Conservation (phyloP, 352 stramenopile genomes). For the Pythium aquatile region DNA sequence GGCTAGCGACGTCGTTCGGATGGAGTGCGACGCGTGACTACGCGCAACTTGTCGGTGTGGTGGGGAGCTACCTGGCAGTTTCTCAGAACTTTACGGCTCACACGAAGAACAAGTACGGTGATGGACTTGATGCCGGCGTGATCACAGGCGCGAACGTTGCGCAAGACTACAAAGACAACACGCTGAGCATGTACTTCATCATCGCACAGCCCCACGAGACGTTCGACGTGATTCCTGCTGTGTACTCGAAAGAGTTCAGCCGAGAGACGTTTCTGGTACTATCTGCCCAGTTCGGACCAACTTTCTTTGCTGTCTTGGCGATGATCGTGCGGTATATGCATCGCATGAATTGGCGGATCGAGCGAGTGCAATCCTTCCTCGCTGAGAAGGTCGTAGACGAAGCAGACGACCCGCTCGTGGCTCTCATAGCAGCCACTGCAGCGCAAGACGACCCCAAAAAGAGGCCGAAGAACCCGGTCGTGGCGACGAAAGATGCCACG, state of each 20-base stretch:
- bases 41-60: constrained; percentile 55
- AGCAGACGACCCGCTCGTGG: constrained; percentile 14
- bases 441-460: constrained; percentile 13
- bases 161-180: constrained; percentile 51
- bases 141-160: constrained; percentile 61
- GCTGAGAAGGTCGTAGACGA: constrained; percentile 51
- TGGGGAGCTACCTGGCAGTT: constrained; percentile 61
- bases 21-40: constrained; percentile 66
- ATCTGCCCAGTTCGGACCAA: constrained; percentile 48
- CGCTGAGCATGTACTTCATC: constrained; percentile 85
- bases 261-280: constrained; percentile 54
- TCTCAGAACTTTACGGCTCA: constrained; percentile 59
- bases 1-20: constrained; percentile 57
- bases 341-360: constrained; percentile 80
- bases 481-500: not conserved
- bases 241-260: constrained; percentile 84
- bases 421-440: constrained; percentile 5
- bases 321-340: constrained; percentile 60
- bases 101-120: constrained; percentile 72
- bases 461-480: not conserved
- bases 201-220: constrained; percentile 61
- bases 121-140: constrained; percentile 52
- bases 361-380: constrained; percentile 76
- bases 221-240: constrained; percentile 46
- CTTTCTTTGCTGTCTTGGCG: constrained; percentile 42